Evolutionary conservation across 129 eudicot genomes (phyloP).

Genomic region (Centaurea solstitialis): DNA sequence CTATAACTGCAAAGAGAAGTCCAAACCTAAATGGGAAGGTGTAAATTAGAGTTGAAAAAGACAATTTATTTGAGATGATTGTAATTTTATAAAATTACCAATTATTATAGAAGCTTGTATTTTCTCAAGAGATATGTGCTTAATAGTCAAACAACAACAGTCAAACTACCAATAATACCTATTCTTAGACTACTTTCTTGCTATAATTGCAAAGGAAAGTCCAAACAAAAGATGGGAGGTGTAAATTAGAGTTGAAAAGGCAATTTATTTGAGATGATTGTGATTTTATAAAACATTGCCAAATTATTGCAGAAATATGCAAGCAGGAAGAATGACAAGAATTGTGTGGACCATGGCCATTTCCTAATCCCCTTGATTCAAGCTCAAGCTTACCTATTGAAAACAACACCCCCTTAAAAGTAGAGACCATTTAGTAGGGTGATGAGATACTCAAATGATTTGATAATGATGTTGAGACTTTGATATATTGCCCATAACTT

Average conservation of each 20-base stretch:
- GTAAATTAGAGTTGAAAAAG: neutral
- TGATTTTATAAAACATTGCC: neutral
- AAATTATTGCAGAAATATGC: constrained; percentile 22
- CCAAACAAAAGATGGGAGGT: neutral
- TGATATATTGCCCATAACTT: neutral
- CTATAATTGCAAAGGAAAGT: constrained; percentile 4
- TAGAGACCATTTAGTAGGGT: constrained; percentile 27
- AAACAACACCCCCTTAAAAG: constrained; percentile 31
- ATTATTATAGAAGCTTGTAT: neutral
- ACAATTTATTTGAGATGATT: neutral
- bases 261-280: neutral
- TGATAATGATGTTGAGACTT: constrained; percentile 1
- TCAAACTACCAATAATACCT: neutral
- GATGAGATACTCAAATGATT: constrained; percentile 20
- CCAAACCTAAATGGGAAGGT: neutral
- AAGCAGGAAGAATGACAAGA: constrained; percentile 17
- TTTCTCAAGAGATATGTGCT: neutral
- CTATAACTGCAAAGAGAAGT: constrained; percentile 1
- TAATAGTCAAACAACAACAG: neutral
- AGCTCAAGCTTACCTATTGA: constrained; percentile 29
- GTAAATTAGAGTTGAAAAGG: neutral
- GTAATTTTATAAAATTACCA: neutral
- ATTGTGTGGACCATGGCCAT: constrained; percentile 20
- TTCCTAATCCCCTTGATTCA: constrained; percentile 35
- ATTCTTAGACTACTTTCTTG: neutral